phyloP scores from a whole-genome alignment of 768 basidiomycete species.

The Pluteus cervinus region DNA sequence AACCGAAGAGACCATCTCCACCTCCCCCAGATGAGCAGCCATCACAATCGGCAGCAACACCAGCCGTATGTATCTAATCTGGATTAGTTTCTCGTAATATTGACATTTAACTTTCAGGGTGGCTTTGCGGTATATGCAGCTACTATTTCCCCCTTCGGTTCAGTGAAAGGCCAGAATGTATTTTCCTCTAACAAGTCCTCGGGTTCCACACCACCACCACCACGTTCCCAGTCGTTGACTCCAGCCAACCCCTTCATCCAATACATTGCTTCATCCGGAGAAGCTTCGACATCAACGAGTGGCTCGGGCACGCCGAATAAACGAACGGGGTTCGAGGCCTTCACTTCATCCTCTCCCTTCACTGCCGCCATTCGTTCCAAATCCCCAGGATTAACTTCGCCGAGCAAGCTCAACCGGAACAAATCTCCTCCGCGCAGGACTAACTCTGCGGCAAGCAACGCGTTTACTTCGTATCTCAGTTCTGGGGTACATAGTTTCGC shows the following conservation, averaged over 20 bases:
- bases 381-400: conserved; percentile 43
- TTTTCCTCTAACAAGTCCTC: conserved; percentile 36
- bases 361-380: conserved; percentile 35
- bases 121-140: conserved; percentile 83
- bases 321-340: conserved; percentile 29
- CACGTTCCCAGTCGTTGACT: conserved; percentile 5
- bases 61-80: conserved; percentile 31
- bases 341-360: conserved; percentile 25
- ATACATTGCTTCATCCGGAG: background rate
- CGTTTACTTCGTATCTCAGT: conserved; percentile 62
- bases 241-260: conserved; percentile 3
- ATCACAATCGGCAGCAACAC: conserved; percentile 24
- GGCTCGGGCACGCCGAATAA: conserved; percentile 20
- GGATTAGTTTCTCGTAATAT: conserved; percentile 30
- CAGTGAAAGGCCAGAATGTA: conserved; percentile 62
- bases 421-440: conserved; percentile 52
- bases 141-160: conserved; percentile 64
- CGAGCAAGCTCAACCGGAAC: conserved; percentile 36
- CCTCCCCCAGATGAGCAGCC: conserved; percentile 55
- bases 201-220: background rate
- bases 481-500: conserved; percentile 45
- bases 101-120: conserved; percentile 29
- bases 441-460: conserved; percentile 36
- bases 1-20: conserved; percentile 56
- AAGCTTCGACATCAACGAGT: conserved; percentile 5